phyloP scores from a whole-genome alignment of 352 stramenopile genomes.

The Elongisporangium prolatum region DNA sequence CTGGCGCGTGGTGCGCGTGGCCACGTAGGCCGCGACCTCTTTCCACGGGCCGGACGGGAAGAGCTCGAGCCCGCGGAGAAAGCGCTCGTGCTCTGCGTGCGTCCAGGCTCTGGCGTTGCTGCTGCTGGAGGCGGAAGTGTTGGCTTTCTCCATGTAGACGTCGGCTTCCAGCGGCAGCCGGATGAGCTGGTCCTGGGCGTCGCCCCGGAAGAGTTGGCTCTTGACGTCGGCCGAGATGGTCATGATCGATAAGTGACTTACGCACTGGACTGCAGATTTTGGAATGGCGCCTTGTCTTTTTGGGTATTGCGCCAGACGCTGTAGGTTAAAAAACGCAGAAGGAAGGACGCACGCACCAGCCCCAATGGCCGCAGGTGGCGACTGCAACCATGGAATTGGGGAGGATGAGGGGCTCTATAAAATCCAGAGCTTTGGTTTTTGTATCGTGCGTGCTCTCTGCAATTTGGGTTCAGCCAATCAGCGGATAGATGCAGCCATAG shows the following conservation, averaged over 20 bases:
- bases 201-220: constrained; percentile 29
- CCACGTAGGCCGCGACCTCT: constrained; percentile 44
- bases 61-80: constrained; percentile 21
- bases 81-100: constrained; percentile 16
- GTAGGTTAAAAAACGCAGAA: background rate
- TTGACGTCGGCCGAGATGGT: constrained; percentile 47
- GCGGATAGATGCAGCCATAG: background rate
- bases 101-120: constrained; percentile 9
- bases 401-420: constrained; percentile 9
- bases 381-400: constrained; percentile 12
- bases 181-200: constrained; percentile 23
- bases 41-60: constrained; percentile 64
- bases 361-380: constrained; percentile 1
- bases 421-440: background rate
- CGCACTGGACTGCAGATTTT: constrained; percentile 6
- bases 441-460: background rate
- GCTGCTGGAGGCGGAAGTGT: background rate
- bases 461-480: background rate
- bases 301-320: background rate
- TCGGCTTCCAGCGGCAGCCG: constrained; percentile 16
- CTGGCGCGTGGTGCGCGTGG: constrained; percentile 80
- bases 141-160: background rate
- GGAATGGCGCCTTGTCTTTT: background rate
- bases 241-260: constrained; percentile 16
- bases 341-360: constrained; percentile 4